phyloP scores from a whole-genome alignment of 2,329 filamentous ascomycete genomes.

The Penicillium sp. region DNA sequence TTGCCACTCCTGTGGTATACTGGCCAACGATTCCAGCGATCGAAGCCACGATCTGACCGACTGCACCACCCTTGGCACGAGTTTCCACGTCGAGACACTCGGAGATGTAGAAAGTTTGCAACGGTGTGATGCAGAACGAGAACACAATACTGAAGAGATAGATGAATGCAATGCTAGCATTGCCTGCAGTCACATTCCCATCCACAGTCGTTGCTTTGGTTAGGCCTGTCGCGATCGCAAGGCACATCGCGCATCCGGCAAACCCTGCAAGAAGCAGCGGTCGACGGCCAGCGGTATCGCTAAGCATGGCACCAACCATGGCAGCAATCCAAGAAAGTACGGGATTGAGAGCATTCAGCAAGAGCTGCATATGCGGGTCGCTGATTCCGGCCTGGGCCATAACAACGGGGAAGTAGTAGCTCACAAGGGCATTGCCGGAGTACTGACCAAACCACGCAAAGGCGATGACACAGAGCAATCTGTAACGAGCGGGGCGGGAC shows the following conservation, averaged over 20 bases:
- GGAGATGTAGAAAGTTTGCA: slow-evolving; percentile 49
- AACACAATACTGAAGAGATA: slow-evolving; percentile 53
- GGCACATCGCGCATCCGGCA: too few species aligned
- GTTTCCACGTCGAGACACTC: slow-evolving; percentile 52
- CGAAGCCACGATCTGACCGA: slow-evolving; percentile 35
- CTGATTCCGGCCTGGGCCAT: slow-evolving; percentile 35
- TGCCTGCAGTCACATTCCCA: slow-evolving; percentile 40
- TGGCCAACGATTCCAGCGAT: slow-evolving; percentile 32
- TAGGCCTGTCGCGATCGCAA: slow-evolving; percentile 41
- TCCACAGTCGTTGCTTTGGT: slow-evolving; percentile 26
- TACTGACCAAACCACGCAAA: slow-evolving; percentile 47
- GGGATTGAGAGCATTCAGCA: slow-evolving; percentile 50
- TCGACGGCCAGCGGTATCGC: slow-evolving; percentile 50
- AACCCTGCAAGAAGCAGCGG: slow-evolving; percentile 41
- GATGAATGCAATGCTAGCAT: slow-evolving; percentile 49
- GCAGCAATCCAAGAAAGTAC: slow-evolving; percentile 49
- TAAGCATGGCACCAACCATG: slow-evolving; percentile 43
- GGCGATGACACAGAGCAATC: slow-evolving; percentile 44
- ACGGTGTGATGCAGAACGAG: slow-evolving; percentile 46
- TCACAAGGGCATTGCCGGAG: slow-evolving; percentile 49
- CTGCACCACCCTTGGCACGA: slow-evolving; percentile 49
- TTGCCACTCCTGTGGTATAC: slow-evolving; percentile 34
- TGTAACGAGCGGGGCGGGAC: slow-evolving; percentile 48
- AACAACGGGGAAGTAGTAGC: slow-evolving; percentile 53
- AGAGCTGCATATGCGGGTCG: slow-evolving; percentile 41